Conservation (phyloP, 2,329 filamentous ascomycete species). For the Fusarium zealandicum region DNA sequence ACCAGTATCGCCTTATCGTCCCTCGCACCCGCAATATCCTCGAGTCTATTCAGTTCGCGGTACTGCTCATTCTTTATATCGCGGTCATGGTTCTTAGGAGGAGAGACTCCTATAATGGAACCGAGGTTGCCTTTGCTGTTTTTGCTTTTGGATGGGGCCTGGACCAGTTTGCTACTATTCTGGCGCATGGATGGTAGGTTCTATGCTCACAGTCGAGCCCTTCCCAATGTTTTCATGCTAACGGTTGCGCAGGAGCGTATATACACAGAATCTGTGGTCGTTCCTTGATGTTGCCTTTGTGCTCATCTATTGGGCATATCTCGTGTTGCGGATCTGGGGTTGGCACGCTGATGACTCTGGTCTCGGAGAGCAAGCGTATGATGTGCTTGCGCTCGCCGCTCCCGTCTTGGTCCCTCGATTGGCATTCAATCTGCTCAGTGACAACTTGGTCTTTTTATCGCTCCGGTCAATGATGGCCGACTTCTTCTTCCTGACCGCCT, state of each 20-base stretch:
- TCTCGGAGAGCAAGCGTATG: slow-evolving; percentile 71
- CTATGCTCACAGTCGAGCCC: no score
- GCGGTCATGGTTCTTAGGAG: slow-evolving; percentile 74
- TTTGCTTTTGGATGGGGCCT: slow-evolving; percentile 82
- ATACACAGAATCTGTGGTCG: slow-evolving; percentile 88
- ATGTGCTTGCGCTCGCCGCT: slow-evolving; percentile 80
- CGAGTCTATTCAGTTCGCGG: slow-evolving; percentile 76
- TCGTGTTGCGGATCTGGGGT: slow-evolving; percentile 72
- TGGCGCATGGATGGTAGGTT: slow-evolving; percentile 71
- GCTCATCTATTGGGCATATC: slow-evolving; percentile 73
- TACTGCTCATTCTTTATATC: slow-evolving; percentile 74
- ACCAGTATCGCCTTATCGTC: slow-evolving; percentile 86
- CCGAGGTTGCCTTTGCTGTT: slow-evolving; percentile 73
- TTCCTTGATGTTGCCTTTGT: slow-evolving; percentile 84
- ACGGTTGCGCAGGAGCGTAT: slow-evolving; percentile 67
- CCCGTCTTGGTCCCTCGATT: slow-evolving; percentile 80
- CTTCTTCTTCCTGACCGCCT: slow-evolving; percentile 77
- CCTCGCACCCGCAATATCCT: slow-evolving; percentile 79
- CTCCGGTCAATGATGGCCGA: slow-evolving; percentile 86
- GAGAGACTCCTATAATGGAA: slow-evolving; percentile 59
- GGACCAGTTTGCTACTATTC: slow-evolving; percentile 77
- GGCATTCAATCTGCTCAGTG: slow-evolving; percentile 82
- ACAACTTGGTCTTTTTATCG: slow-evolving; percentile 84
- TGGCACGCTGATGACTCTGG: slow-evolving; percentile 57
- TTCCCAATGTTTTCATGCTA: background rate